phyloP scores from a whole-genome alignment of 2,329 filamentous ascomycete species.

The Cytospora piceae region DNA sequence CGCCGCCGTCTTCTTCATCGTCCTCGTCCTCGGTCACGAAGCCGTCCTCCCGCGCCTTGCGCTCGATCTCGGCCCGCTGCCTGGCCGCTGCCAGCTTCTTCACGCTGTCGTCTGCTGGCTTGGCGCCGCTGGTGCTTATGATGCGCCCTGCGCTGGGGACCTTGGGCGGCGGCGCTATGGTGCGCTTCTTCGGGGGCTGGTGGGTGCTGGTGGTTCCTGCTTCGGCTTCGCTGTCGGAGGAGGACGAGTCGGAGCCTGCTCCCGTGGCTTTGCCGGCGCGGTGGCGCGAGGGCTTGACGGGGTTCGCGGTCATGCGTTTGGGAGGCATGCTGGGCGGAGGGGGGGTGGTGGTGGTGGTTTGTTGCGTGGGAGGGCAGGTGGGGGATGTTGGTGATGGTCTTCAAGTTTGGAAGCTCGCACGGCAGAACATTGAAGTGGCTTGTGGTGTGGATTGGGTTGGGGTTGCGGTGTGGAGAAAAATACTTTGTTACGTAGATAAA shows the following conservation, averaged over 20 bases:
- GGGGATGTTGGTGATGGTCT: constrained; percentile 28
- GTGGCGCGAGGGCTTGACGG: constrained; percentile 77
- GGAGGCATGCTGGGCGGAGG: constrained; percentile 57
- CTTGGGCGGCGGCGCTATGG: constrained; percentile 60
- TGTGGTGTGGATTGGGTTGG: too few relatives aligned
- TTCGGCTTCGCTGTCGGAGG: constrained; percentile 57
- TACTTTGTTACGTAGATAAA: background rate
- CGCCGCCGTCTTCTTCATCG: constrained; percentile 45
- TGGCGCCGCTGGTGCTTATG: constrained; percentile 52
- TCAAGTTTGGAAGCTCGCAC: background rate
- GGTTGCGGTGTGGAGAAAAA: background rate
- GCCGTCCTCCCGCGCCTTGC: constrained; percentile 60
- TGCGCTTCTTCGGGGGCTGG: constrained; percentile 37
- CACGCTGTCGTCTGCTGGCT: constrained; percentile 52
- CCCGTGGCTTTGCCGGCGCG: constrained; percentile 78
- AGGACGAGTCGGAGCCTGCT: constrained; percentile 51
- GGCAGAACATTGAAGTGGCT: too few relatives aligned
- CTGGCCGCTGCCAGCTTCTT: constrained; percentile 52
- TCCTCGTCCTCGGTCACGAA: constrained; percentile 63
- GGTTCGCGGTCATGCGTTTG: constrained; percentile 93
- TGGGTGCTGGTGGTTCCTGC: constrained; percentile 41
- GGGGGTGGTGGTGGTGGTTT: constrained; percentile 10
- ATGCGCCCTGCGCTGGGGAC: constrained; percentile 60
- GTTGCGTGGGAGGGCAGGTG: constrained; percentile 34
- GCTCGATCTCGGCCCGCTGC: constrained; percentile 48